phyloP scores from a whole-genome alignment of 148 eudicot genomes.

The Heliamphora exappendiculata region DNA sequence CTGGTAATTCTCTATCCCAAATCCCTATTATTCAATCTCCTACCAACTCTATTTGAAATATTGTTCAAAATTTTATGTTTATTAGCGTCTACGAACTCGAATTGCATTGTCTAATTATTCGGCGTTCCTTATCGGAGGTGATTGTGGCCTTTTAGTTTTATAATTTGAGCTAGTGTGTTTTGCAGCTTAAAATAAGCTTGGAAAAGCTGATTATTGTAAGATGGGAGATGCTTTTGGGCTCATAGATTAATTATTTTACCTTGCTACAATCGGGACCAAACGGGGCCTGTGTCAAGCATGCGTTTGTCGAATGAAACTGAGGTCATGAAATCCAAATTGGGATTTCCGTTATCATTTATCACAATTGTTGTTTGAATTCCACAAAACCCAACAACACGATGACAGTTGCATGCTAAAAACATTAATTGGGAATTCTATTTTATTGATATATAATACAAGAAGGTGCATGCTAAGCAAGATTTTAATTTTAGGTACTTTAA shows the following conservation, averaged over 20 bases:
- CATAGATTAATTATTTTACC: not conserved
- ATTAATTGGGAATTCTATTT: not conserved
- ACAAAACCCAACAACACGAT: not conserved
- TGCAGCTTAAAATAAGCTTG: not conserved
- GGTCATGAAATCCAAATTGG: not conserved
- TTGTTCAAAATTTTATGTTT: not conserved
- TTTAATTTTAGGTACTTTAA: too few species aligned
- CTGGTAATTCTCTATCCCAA: constrained; percentile 50
- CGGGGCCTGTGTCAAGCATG: not conserved
- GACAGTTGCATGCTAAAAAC: not conserved
- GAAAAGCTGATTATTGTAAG: not conserved
- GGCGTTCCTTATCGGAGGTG: not conserved
- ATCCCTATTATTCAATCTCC: not conserved
- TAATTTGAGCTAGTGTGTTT: not conserved
- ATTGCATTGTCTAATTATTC: not conserved
- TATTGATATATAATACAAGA: not conserved
- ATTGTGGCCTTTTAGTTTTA: not conserved
- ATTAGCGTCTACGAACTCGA: not conserved
- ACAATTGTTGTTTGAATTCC: not conserved
- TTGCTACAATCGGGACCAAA: not conserved
- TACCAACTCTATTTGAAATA: not conserved
- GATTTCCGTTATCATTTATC: not conserved
- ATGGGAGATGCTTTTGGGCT: too few species aligned
- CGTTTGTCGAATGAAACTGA: not conserved
- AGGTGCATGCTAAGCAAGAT: not conserved